Evolutionary conservation across 78 protist species (phyloP), one percentile per base, ranked within the genome.

Genomic region (Planoprotostelium fungivorum): DNA sequence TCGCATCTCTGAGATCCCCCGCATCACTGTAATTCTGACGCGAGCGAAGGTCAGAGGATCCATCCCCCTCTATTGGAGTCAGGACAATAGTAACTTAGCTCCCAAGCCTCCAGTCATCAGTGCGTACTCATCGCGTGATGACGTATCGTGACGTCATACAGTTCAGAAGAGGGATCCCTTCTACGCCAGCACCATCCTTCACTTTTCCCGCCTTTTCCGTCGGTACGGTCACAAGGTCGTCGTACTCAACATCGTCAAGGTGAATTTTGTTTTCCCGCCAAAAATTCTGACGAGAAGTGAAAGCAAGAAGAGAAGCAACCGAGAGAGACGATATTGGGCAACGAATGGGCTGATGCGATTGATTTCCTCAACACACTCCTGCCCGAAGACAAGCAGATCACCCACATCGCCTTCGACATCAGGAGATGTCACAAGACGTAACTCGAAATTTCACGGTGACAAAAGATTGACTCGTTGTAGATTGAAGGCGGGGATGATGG

Each of bases 41-140:
- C 92, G 51, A 29, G 97, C 96, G 28, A 97, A 96, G 89, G 85
- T 93, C 29, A 93, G 99, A 29, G 99, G 99, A 1, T 96, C 99
- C 23, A 96, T 98, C 1, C 99, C 99, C 1, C 88, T 98, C 34
- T 95, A 91, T 83, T 99, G 99, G 99, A 88, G 93, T 83, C 99
- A 98, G 51, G 96, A 94, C 85, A 94, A 85, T 29, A 87, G 93
- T 88, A 91, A 87, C n/a, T 85, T 73, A n/a, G 88, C 93, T 83
- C 94, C 93, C 9, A 94, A 94, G 88, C 96, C 96, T 35, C 95
- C 97, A 16, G 89, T 92, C 35, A 0, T 29, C n/a, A 88, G 88
- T 85, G 86, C 28, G 29, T 84, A 23, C 86, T 9, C 88, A 35
- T 37, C 39, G 88, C 39, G n/a, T 29, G 63, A 16, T 35, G 29